Evolutionary conservation across 441 rosid species (phyloP).

Genomic region (Croton setiger): DNA sequence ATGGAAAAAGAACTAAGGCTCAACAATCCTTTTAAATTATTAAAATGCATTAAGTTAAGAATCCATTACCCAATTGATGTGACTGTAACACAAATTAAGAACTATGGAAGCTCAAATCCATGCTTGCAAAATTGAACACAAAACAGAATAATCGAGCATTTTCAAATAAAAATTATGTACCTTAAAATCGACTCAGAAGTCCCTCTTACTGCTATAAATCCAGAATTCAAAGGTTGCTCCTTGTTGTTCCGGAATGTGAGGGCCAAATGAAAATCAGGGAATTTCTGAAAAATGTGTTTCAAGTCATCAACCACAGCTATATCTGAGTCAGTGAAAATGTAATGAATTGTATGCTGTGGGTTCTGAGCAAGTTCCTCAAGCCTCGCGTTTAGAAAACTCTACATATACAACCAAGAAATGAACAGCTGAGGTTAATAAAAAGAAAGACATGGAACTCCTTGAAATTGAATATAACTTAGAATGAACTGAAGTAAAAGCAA

Average conservation of each 20-base stretch:
- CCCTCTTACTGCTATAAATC: constrained; percentile 92
- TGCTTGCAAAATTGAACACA: too few relatives aligned
- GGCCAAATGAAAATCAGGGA: constrained; percentile 69
- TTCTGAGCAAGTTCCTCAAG: constrained; percentile 43
- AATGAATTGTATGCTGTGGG: constrained; percentile 43
- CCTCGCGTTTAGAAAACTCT: constrained; percentile 68
- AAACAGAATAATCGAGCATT: background rate
- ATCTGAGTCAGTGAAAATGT: constrained; percentile 88
- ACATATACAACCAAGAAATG: constrained; percentile 19
- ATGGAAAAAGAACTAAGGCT: background rate
- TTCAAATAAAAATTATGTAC: constrained; percentile 31
- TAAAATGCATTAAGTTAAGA: too few relatives aligned
- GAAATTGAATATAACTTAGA: background rate
- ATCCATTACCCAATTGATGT: background rate
- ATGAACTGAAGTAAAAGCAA: background rate
- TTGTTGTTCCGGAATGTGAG: constrained; percentile 92
- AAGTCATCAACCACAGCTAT: constrained; percentile 75
- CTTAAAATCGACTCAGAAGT: constrained; percentile 69
- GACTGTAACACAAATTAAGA: background rate
- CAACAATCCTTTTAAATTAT: too few relatives aligned
- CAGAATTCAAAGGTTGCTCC: constrained; percentile 92
- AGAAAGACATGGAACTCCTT: background rate
- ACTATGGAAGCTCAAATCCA: background rate
- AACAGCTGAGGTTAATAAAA: background rate
- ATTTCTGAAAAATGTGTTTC: constrained; percentile 49